Evolutionary conservation across 2,329 filamentous ascomycete genomes (phyloP).

Genomic region (Pseudonectria buxi): DNA sequence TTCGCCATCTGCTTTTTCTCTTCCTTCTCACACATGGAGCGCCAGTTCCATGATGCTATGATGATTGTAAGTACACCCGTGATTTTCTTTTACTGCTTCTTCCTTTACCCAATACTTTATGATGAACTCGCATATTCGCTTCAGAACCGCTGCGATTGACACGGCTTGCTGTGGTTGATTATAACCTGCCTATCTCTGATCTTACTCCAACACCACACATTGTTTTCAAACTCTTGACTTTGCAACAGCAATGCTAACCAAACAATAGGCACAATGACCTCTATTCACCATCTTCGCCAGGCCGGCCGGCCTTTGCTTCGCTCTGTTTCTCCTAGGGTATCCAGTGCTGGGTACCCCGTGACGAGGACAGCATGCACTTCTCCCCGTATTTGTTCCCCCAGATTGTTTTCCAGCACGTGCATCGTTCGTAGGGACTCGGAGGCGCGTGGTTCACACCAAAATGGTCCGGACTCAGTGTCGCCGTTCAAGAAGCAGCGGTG

Average conservation of each 20-base stretch:
- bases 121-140: constrained; percentile 39
- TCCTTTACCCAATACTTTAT: constrained; percentile 18
- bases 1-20: constrained; percentile 1
- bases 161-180: constrained; percentile 39
- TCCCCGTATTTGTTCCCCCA: constrained; percentile 4
- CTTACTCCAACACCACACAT: constrained; percentile 7
- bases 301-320: constrained; percentile 24
- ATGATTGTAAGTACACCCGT: constrained; percentile 32
- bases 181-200: constrained; percentile 36
- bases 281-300: constrained; percentile 30
- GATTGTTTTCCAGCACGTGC: constrained; percentile 17
- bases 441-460: constrained; percentile 10
- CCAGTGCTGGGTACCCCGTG: constrained; percentile 8
- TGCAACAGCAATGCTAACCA: constrained; percentile 12
- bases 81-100: background rate
- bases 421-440: constrained; percentile 2
- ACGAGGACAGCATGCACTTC: constrained; percentile 7
- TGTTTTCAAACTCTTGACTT: constrained; percentile 5
- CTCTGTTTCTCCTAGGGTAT: constrained; percentile 7
- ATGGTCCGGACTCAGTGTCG: constrained; percentile 22
- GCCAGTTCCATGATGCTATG: constrained; percentile 25
- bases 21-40: constrained; percentile 20
- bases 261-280: constrained; percentile 30
- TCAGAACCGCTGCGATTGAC: constrained; percentile 48
- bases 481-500: constrained; percentile 32